A percentile compares a stretch with the other conserved stretches of the same genome.
Evolutionary conservation across 78 protist species (phyloP).

Genomic region (Mastigamoeba balamuthi): DNA sequence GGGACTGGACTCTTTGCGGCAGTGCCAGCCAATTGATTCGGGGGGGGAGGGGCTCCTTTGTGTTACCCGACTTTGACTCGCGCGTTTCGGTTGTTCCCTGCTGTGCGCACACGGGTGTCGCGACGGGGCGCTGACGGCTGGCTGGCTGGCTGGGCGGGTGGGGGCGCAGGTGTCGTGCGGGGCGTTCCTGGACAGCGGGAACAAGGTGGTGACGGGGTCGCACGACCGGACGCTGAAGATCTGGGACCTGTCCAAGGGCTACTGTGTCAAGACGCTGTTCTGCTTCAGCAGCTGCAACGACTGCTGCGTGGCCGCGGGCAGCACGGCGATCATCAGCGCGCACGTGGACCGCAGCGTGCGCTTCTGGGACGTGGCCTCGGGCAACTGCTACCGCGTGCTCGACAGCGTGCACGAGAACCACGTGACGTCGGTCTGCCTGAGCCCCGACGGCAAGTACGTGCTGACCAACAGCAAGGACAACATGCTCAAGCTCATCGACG

Average conservation of each 20-base stretch:
- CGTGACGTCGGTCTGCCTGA: conserved; percentile 40
- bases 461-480: conserved; percentile 62
- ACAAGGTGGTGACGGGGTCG: conserved; percentile 43
- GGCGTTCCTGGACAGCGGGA: neutral
- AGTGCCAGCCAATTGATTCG: too few relatives aligned
- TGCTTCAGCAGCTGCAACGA: conserved; percentile 57
- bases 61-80: too few relatives aligned
- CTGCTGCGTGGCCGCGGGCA: conserved; percentile 7
- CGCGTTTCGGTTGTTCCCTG: too few relatives aligned
- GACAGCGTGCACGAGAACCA: conserved; percentile 42
- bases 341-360: conserved; percentile 51
- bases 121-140: too few relatives aligned
- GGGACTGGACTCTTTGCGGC: too few relatives aligned
- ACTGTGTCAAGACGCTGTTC: conserved; percentile 51
- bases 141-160: too few relatives aligned
- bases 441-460: conserved; percentile 25
- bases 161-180: too few relatives aligned
- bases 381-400: conserved; percentile 32
- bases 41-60: too few relatives aligned
- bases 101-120: too few relatives aligned
- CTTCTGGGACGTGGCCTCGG: conserved; percentile 53
- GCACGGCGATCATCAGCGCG: conserved; percentile 24
- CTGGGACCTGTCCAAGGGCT: conserved; percentile 68
- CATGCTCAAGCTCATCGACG: conserved; percentile 53
- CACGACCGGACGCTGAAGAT: conserved; percentile 73